Conservation (phyloP, 2,329 filamentous ascomycete species). For the Talaromyces sp. region DNA sequence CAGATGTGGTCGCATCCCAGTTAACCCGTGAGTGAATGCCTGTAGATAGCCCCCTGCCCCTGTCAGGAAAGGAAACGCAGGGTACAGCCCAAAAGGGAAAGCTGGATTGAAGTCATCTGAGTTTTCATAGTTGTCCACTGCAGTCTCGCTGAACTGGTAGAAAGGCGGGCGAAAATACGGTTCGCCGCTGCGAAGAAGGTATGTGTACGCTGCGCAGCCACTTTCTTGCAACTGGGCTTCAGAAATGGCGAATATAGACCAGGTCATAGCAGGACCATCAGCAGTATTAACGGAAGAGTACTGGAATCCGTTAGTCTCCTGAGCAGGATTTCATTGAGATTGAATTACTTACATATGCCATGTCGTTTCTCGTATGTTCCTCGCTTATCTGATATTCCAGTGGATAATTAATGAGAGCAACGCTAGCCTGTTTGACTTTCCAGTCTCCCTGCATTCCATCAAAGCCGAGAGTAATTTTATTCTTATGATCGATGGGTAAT, state of each 20-base stretch:
- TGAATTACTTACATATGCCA: slow-evolving; percentile 48
- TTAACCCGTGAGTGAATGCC: slow-evolving; percentile 16
- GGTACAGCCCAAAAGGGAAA: slow-evolving; percentile 43
- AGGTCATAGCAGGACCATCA: slow-evolving; percentile 64
- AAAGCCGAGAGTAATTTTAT: slow-evolving; percentile 57
- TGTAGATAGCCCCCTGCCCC: slow-evolving; percentile 34
- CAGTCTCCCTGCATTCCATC: slow-evolving; percentile 58
- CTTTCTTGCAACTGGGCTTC: slow-evolving; percentile 57
- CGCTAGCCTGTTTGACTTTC: slow-evolving; percentile 62
- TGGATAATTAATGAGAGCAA: slow-evolving; percentile 59
- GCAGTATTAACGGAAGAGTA: slow-evolving; percentile 61
- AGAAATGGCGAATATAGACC: slow-evolving; percentile 59
- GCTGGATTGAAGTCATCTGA: slow-evolving; percentile 52
- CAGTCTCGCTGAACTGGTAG: slow-evolving; percentile 55
- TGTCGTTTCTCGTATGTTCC: slow-evolving; percentile 41
- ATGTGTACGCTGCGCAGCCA: slow-evolving; percentile 61
- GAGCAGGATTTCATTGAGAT: not conserved
- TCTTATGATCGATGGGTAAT: slow-evolving; percentile 35
- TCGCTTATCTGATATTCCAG: slow-evolving; percentile 36
- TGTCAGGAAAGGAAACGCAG: slow-evolving; percentile 63
- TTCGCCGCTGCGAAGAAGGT: slow-evolving; percentile 55
- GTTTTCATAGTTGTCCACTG: slow-evolving; percentile 45
- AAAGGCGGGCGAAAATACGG: slow-evolving; percentile 60
- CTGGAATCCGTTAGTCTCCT: slow-evolving; percentile 26
- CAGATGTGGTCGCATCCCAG: slow-evolving; percentile 9